Conservation (phyloP, 805 yeast genomes). For the Wickerhamomyces hampshirensis region DNA sequence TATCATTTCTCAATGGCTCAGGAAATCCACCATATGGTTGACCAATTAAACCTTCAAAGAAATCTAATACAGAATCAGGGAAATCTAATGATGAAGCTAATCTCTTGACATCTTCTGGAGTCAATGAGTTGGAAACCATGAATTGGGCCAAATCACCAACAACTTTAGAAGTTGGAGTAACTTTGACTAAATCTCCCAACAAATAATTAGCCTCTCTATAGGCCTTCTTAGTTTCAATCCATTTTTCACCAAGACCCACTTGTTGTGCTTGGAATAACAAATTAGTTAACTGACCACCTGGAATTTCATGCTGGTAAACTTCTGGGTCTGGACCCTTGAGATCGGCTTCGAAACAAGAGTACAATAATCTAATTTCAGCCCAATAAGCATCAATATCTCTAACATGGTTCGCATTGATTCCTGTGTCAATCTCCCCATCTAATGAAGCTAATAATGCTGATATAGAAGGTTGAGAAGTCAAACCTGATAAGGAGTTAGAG, state of each 20-base stretch:
- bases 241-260: conserved; percentile 93
- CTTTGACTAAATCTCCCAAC: conserved; percentile 96
- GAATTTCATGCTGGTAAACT: conserved; percentile 96
- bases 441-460: conserved; percentile 89
- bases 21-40: conserved; percentile 99
- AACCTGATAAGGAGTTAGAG: conserved; percentile 94
- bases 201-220: conserved; percentile 87
- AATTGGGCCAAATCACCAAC: conserved; percentile 99
- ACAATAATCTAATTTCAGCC: conserved; percentile 97
- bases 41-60: conserved; percentile 99
- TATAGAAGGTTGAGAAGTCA: conserved; percentile 97
- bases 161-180: conserved; percentile 99
- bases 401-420: conserved; percentile 59
- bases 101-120: conserved; percentile 77
- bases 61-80: conserved; percentile 98
- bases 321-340: conserved; percentile 99
- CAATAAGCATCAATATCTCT: conserved; percentile 91
- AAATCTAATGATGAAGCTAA: conserved; percentile 90
- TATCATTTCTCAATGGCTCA: conserved; percentile 92
- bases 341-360: conserved; percentile 97
- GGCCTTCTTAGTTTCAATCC: conserved; percentile 94
- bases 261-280: conserved; percentile 98
- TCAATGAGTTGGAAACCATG: conserved; percentile 93
- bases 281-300: conserved; percentile 99
- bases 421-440: conserved; percentile 80